phyloP scores from a whole-genome alignment of 1,284 basidiomycete genomes.

The Gomphus sp. region DNA sequence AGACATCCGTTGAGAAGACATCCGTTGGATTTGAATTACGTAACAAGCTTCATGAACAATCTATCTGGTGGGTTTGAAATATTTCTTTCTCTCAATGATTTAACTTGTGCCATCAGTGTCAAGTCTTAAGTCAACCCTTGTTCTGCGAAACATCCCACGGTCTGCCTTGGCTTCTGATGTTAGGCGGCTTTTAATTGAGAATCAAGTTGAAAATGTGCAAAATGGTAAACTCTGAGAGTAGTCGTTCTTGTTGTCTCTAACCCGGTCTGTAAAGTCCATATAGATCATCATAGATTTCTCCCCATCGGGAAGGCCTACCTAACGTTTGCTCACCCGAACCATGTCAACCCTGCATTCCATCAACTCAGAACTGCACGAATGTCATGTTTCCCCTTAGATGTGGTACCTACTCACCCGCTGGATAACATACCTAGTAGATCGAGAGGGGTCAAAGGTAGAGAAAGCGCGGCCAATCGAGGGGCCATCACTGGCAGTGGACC shows the following conservation, averaged over 20 bases:
- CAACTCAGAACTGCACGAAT: constrained; percentile 33
- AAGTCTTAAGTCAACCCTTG: background rate
- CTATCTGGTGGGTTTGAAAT: background rate
- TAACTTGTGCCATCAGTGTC: background rate
- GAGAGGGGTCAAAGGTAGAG: constrained; percentile 34
- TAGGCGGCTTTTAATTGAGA: constrained; percentile 36
- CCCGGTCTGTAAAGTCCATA: constrained; percentile 31
- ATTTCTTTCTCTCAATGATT: background rate
- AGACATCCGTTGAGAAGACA: constrained; percentile 44
- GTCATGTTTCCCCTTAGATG: constrained; percentile 30
- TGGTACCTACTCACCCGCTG: constrained; percentile 14
- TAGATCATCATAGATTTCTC: constrained; percentile 50
- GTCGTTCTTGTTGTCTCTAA: background rate
- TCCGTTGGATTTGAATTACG: constrained; percentile 15
- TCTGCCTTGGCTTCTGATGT: constrained; percentile 49
- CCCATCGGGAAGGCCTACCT: constrained; percentile 50
- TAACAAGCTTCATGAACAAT: background rate
- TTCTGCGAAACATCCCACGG: constrained; percentile 31
- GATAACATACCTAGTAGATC: constrained; percentile 16
- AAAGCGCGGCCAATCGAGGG: constrained; percentile 30
- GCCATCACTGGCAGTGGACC: constrained; percentile 41
- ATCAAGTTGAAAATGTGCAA: constrained; percentile 41
- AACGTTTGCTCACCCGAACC: constrained; percentile 37
- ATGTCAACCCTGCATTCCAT: constrained; percentile 31
- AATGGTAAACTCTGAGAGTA: constrained; percentile 31